Conservation (phyloP, 208 protist species). For the Crithidia sp. region DNA sequence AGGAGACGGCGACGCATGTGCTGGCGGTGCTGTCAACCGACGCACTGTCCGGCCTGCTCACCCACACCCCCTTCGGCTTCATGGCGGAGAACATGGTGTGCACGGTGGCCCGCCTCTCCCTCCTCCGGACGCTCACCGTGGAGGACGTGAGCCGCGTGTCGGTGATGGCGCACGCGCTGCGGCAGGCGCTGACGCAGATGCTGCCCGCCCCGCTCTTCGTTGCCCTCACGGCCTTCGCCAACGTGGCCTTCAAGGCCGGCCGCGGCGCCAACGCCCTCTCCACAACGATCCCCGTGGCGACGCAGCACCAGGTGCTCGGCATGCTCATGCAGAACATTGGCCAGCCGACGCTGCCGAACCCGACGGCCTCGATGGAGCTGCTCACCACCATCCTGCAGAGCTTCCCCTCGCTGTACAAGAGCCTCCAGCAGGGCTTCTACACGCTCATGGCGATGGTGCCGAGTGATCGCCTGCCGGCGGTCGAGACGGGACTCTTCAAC, state of each 20-base stretch:
- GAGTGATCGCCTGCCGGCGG: slow-evolving; percentile 44
- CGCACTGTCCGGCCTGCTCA: slow-evolving; percentile 64
- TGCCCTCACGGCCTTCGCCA: slow-evolving; percentile 69
- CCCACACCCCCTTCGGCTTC: slow-evolving; percentile 58
- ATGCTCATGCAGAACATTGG: slow-evolving; percentile 85
- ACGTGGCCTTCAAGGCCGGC: slow-evolving; percentile 86
- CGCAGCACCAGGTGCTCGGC: slow-evolving; percentile 89
- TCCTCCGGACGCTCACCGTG: slow-evolving; percentile 47
- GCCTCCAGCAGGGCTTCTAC: slow-evolving; percentile 81
- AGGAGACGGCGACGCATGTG: slow-evolving; percentile 41
- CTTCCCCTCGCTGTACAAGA: slow-evolving; percentile 87
- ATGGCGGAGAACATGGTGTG: slow-evolving; percentile 63
- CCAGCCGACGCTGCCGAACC: slow-evolving; percentile 57
- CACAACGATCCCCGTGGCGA: slow-evolving; percentile 86
- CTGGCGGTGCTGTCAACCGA: slow-evolving; percentile 63
- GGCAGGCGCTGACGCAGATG: slow-evolving; percentile 76
- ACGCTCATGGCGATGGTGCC: slow-evolving; percentile 83
- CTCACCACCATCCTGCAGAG: slow-evolving; percentile 71
- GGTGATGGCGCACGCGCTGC: slow-evolving; percentile 62
- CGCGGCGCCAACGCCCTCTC: slow-evolving; percentile 70
- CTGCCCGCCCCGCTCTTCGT: slow-evolving; percentile 83
- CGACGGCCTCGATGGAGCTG: slow-evolving; percentile 75
- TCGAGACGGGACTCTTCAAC: slow-evolving; percentile 77
- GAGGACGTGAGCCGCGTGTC: slow-evolving; percentile 74
- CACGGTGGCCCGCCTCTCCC: slow-evolving; percentile 59